Evolutionary conservation across 1,284 basidiomycete species (phyloP), one percentile per base, ranked within the genome.

Genomic region (Pseudozyma tsukubaensis): DNA sequence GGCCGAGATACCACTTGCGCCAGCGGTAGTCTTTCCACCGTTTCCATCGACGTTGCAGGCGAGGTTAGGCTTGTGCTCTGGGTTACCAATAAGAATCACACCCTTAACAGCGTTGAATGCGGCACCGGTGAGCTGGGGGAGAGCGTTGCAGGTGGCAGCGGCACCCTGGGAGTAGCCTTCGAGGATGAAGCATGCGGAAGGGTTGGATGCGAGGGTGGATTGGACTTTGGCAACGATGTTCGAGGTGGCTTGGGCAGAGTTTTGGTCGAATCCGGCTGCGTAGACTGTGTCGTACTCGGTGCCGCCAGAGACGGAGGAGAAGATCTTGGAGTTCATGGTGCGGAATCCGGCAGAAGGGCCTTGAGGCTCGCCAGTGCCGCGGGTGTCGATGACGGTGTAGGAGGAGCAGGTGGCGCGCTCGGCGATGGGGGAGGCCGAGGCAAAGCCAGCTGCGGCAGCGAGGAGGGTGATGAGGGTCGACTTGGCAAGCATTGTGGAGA

Each of bases 71-170:
- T 78, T 77, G 59, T 83, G 79, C 10, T 70, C 44, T 7, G 83
- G 83, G 72, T 84, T 72, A 36, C 83, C 83, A 29, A 84, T 73
- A 13, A 83, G 62, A 43, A 85, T 69, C 18, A 85, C 83, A 53
- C 71, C 83, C 55, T 80, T 79, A 71, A 84, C 78, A 19, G 82
- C 80, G 40, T 74, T 35, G 37, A 73, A 73, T 16, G 42, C 59
- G 14, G 69, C 57, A 35, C 72, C 69, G 13, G 63, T 78, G 16
- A 83, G 53, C 37, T 60, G 50, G 5, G 63, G 47, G 12, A 84
- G 53, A 9, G 83, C 82, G 50, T 79, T 63, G 60, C 72, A 63
- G 12, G 80, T 83, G 9, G 83, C 83, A 29, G 83, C 77, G 16
- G 82, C 82, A 21, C 83, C 83, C 65, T 84, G 76, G 0, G 60